phyloP scores from a whole-genome alignment of 1,139 yeast species.

The Taiozyma sp. region DNA sequence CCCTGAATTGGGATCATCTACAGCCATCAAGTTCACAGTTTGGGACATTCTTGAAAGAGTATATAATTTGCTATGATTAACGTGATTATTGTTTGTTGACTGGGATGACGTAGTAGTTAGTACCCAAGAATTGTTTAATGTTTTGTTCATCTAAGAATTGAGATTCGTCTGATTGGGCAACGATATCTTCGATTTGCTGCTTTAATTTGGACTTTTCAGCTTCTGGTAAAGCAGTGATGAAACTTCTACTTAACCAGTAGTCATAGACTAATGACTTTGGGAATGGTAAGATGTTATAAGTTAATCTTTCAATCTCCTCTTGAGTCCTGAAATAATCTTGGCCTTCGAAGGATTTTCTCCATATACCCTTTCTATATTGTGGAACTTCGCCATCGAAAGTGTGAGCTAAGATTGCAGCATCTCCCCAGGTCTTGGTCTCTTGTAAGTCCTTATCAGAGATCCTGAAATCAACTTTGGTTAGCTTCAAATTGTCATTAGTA shows the following conservation, averaged over 20 bases:
- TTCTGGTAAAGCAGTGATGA: slow-evolving; percentile 43
- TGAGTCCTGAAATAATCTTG: slow-evolving; percentile 23
- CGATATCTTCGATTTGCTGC: slow-evolving; percentile 28
- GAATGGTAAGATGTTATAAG: slow-evolving; percentile 31
- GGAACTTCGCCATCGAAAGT: slow-evolving; percentile 42
- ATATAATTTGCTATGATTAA: slow-evolving; percentile 8
- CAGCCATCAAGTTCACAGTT: slow-evolving; percentile 18
- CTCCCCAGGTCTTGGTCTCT: slow-evolving; percentile 24
- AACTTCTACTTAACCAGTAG: slow-evolving; percentile 57
- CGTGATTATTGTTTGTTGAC: slow-evolving; percentile 11
- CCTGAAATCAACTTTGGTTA: slow-evolving; percentile 5
- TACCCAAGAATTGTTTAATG: slow-evolving; percentile 19
- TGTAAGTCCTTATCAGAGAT: slow-evolving; percentile 12
- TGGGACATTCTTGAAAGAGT: slow-evolving; percentile 22
- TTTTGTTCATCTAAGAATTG: slow-evolving; percentile 5
- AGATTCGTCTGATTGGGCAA: slow-evolving; percentile 5
- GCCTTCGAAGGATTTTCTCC: slow-evolving; percentile 40
- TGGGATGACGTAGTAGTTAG: slow-evolving; percentile 18
- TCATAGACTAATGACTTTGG: slow-evolving; percentile 36
- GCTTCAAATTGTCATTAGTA: slow-evolving; percentile 10
- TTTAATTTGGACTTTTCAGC: slow-evolving; percentile 34
- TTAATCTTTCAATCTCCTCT: slow-evolving; percentile 25
- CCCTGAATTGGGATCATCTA: slow-evolving; percentile 16
- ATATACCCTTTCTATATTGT: slow-evolving; percentile 49
- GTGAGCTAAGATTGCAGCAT: slow-evolving; percentile 28